Evolutionary conservation across 192 early-diverging fungal species (phyloP).

Genomic region (Backusella liffmaniae): DNA sequence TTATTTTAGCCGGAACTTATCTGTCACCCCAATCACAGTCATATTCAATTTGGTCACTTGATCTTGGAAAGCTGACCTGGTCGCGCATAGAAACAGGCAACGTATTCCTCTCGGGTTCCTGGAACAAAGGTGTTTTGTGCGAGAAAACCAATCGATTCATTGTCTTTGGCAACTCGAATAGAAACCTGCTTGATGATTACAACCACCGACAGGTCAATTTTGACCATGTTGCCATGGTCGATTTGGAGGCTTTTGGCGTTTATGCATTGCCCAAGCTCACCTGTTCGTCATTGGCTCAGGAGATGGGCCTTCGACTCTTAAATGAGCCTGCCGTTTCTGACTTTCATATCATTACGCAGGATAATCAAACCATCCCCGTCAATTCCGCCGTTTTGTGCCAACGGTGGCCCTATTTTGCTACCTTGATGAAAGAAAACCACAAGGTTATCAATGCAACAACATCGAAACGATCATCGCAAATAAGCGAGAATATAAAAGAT

Average conservation of each 20-base stretch:
- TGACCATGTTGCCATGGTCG: constrained; percentile 68
- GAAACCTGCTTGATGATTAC: constrained; percentile 73
- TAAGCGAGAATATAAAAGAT: neutral
- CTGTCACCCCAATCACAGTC: constrained; percentile 65
- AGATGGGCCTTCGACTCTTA: constrained; percentile 56
- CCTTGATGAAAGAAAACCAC: constrained; percentile 32
- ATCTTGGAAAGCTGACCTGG: constrained; percentile 62
- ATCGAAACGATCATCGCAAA: neutral
- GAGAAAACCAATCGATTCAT: constrained; percentile 63
- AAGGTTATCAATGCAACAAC: neutral
- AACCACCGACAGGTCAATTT: constrained; percentile 79
- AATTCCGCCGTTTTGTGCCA: constrained; percentile 53
- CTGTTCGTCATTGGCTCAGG: constrained; percentile 55
- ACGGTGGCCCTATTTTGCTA: constrained; percentile 59
- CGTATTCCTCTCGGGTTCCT: constrained; percentile 67
- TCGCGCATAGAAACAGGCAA: constrained; percentile 66
- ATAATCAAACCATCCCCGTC: constrained; percentile 51
- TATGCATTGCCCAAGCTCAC: constrained; percentile 55
- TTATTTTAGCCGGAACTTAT: constrained; percentile 72
- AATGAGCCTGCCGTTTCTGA: constrained; percentile 57
- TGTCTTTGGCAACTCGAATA: constrained; percentile 69
- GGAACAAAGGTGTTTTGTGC: constrained; percentile 73
- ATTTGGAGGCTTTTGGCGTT: constrained; percentile 73
- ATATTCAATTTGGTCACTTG: constrained; percentile 73
- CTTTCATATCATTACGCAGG: constrained; percentile 55